Conservation (phyloP, 768 basidiomycete species). For the Clavulina sp. region DNA sequence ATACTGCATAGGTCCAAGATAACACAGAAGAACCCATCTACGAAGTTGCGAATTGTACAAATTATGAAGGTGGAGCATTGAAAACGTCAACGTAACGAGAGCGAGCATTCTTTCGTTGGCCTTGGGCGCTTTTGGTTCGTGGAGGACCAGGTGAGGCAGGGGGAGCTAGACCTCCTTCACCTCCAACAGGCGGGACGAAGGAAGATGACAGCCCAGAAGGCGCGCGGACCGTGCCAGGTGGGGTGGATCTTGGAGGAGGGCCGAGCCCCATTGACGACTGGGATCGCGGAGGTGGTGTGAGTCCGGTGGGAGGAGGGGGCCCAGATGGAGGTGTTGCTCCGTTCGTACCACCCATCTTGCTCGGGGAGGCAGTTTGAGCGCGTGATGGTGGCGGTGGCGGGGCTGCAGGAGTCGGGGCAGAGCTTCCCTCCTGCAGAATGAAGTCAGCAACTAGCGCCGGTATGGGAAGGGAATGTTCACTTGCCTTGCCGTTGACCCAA, state of each 20-base stretch:
- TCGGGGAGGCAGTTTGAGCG: conserved; percentile 71
- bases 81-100: conserved; percentile 87
- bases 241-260: conserved; percentile 49
- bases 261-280: conserved; percentile 25
- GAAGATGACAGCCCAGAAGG: conserved; percentile 37
- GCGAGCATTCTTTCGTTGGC: conserved; percentile 56
- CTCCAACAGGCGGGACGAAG: conserved; percentile 12
- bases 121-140: conserved; percentile 36
- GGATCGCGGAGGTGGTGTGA: conserved; percentile 21
- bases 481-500: conserved; percentile 91
- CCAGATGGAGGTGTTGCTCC: not conserved
- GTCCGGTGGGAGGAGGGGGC: conserved; percentile 17
- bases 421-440: conserved; percentile 33
- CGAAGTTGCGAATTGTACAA: too few relatives aligned
- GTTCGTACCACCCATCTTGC: conserved; percentile 21
- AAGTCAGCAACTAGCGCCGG: not conserved
- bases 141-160: conserved; percentile 18
- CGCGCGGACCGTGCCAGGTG: conserved; percentile 25
- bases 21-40: not conserved
- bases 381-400: conserved; percentile 67
- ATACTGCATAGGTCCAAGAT: not conserved
- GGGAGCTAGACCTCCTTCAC: not conserved
- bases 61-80: conserved; percentile 25
- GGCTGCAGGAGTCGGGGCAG: conserved; percentile 31
- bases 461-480: conserved; percentile 4